Evolutionary conservation across 2,329 filamentous ascomycete genomes (phyloP).

Genomic region (Trichoderma brevicompactum): DNA sequence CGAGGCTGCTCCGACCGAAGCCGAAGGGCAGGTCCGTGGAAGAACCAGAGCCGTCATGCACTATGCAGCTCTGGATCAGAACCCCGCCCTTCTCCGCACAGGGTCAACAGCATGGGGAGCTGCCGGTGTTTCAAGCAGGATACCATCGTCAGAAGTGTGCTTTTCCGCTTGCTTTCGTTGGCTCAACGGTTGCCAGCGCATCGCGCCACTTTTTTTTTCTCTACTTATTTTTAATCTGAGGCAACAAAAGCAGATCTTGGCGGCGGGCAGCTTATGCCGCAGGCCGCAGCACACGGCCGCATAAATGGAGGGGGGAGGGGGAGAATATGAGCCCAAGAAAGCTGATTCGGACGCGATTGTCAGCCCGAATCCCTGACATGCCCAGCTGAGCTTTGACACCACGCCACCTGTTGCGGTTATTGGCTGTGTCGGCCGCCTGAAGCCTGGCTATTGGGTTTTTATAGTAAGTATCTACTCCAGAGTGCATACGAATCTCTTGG

Average conservation of each 20-base stretch:
- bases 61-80: conserved; percentile 7
- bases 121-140: conserved; percentile 10
- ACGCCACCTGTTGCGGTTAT: background rate
- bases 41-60: background rate
- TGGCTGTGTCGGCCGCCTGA: background rate
- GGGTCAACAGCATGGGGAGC: background rate
- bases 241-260: conserved; percentile 11
- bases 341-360: conserved; percentile 9
- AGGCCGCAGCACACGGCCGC: conserved; percentile 22
- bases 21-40: background rate
- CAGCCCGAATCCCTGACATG: conserved; percentile 9
- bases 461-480: background rate
- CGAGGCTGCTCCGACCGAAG: background rate
- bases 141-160: conserved; percentile 7
- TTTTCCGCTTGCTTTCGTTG: conserved; percentile 7
- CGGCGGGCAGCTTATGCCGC: conserved; percentile 8
- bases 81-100: background rate
- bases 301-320: conserved; percentile 2
- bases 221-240: background rate
- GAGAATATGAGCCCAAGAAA: background rate
- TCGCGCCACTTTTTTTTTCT: conserved; percentile 8
- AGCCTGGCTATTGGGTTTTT: background rate
- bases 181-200: conserved; percentile 22
- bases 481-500: background rate
- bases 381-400: background rate